These are phyloP conservation scores for Solanum corneliomulleri DNA, from an alignment of 257 asterid genomes.

Conservation along the genomic window DNA sequence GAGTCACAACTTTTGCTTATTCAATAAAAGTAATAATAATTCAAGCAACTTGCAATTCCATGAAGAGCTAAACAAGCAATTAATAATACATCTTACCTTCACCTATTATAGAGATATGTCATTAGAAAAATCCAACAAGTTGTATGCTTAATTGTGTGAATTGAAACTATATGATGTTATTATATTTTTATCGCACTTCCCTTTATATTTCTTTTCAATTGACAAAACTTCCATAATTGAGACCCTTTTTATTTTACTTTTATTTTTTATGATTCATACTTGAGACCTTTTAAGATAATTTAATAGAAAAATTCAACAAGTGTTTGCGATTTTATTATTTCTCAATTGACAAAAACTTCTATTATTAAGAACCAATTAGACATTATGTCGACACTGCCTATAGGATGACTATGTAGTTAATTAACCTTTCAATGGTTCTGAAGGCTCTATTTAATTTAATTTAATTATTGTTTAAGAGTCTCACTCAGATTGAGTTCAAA, in stretches of 20 bases:
- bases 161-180: background rate
- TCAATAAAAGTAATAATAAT: background rate
- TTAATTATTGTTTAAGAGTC: background rate
- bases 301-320: background rate
- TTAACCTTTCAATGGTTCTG: background rate
- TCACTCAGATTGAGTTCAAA: background rate
- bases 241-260: background rate
- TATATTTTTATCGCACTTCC: background rate
- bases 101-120: background rate
- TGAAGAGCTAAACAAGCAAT: background rate
- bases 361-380: background rate
- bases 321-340: background rate
- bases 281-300: background rate
- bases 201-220: background rate
- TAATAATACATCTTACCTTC: background rate
- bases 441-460: background rate
- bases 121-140: background rate
- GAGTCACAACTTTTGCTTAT: background rate
- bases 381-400: background rate
- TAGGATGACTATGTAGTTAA: background rate
- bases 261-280: background rate
- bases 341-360: background rate
- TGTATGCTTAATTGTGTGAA: background rate
- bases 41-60: background rate
- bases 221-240: background rate